Conservation (phyloP, 441 rosid genomes). For the Adansonia grandidieri region DNA sequence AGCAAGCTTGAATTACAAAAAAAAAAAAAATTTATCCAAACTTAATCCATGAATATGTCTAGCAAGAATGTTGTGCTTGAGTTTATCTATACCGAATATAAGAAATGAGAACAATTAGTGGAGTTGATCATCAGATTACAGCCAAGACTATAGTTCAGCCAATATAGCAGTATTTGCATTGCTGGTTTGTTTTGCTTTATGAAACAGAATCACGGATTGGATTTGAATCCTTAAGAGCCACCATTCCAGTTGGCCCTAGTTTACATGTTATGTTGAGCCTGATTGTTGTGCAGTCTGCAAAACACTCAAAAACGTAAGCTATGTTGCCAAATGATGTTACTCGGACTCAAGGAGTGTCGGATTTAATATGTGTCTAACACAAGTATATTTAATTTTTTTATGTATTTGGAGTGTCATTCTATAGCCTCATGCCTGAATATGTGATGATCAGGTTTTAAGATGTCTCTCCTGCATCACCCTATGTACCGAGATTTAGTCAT, state of each 20-base stretch:
- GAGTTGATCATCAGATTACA: background rate
- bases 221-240: background rate
- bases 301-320: background rate
- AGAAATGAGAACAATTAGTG: background rate
- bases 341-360: background rate
- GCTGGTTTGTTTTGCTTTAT: background rate
- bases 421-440: too few species aligned
- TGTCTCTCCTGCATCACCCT: too few species aligned
- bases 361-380: background rate
- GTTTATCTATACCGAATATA: background rate
- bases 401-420: too few species aligned
- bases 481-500: too few species aligned
- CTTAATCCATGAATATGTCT: too few species aligned
- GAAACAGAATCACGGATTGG: background rate
- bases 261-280: slow-evolving; percentile 25
- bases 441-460: too few species aligned
- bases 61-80: background rate
- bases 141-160: background rate
- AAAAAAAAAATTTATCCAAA: too few species aligned
- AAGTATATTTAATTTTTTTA: too few species aligned
- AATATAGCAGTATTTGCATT: background rate
- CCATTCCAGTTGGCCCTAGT: background rate
- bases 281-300: slow-evolving; percentile 54
- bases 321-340: background rate
- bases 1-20: too few species aligned